A percentile compares a stretch with the other conserved stretches of the same genome.
These are phyloP conservation scores for Mariannaea elegans DNA, from an alignment of 2,329 filamentous ascomycete species.

Conservation along the genomic window DNA sequence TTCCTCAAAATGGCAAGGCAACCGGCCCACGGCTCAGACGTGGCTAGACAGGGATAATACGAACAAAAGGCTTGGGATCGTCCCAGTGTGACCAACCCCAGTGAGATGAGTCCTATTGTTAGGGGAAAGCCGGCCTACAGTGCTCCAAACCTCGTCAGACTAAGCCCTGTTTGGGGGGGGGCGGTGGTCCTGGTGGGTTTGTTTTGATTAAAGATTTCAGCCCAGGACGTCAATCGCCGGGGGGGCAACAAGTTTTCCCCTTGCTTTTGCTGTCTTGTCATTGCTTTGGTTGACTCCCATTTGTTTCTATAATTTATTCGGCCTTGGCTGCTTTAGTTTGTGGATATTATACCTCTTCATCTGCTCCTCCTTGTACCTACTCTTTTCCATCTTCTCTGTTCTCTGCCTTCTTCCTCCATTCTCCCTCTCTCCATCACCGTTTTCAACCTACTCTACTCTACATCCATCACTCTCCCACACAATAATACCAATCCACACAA, in stretches of 20 bases:
- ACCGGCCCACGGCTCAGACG: not conserved
- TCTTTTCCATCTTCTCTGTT: not conserved
- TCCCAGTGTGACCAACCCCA: not conserved
- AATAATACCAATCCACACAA: slow-evolving; percentile 23
- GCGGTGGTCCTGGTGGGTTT: not conserved
- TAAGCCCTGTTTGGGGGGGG: slow-evolving; percentile 3
- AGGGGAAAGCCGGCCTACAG: not conserved
- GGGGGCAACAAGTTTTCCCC: not conserved
- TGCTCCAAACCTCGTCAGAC: not conserved
- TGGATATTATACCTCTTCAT: not conserved
- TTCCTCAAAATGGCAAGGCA: not conserved
- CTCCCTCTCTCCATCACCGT: not conserved
- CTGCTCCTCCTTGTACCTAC: not conserved
- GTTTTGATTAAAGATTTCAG: slow-evolving; percentile 16
- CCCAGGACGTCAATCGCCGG: slow-evolving; percentile 5
- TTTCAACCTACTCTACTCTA: not conserved
- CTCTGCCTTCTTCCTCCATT: not conserved
- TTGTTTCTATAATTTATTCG: not conserved
- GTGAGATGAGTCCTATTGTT: slow-evolving; percentile 6
- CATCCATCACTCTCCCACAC: not conserved
- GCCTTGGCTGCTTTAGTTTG: not conserved
- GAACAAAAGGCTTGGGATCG: not conserved
- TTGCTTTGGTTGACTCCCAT: not conserved
- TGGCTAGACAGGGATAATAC: slow-evolving; percentile 8
- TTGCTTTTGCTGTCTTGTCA: not conserved